Base-by-base conservation (phyloP, 2,329 filamentous ascomycete genomes). In the Aspergillus proliferans region DNA sequence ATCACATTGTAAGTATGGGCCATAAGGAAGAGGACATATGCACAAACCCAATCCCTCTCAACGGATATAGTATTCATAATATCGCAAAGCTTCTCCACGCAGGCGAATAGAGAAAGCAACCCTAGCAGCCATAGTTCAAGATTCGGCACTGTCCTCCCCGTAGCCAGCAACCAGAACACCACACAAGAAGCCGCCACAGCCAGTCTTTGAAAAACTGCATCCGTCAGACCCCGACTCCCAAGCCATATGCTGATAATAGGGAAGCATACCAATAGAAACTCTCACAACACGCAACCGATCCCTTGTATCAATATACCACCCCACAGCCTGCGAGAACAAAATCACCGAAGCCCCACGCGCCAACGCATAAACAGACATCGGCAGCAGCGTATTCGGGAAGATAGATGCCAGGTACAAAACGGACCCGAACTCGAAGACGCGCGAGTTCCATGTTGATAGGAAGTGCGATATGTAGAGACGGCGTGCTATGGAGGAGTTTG, bases 21-120 rank as follows among this genome's bases (percentile, higher is more conserved):
- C 15, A 15, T 15, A 15, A 15, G 15, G 15, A 15, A 15, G 15
- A 15, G 15, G 21, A 40, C 24, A 46, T 15, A 49, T 47, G 21
- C 19, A 0, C 82, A 84, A 48, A 69, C 63, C 84, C 85, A 87
- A 58, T 88, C 85, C 57, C 81, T 73, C 64, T 88, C 85, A 0
- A 88, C 75, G 0, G 85, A 74, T 1, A 88, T 77, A 2, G 80
- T 71, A 58, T 87, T 88, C 67, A 82, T 73, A 7, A 84, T 73
- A 3, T 82, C 75, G 15, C 72, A 74, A 4, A 87, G 65, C 62
- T 88, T 88, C 66, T 88, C 86, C 2, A 83, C 59, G 49, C 84
- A 85, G 0, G 83, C 82, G 43, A 87, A 66, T 0, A 78, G 9
- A 0, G 77, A 42, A 12, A 44, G 42, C 10, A 36, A 43, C 4